Evolutionary conservation across 2,329 filamentous ascomycete genomes (phyloP).

Genomic region (Gyromitra esculenta): DNA sequence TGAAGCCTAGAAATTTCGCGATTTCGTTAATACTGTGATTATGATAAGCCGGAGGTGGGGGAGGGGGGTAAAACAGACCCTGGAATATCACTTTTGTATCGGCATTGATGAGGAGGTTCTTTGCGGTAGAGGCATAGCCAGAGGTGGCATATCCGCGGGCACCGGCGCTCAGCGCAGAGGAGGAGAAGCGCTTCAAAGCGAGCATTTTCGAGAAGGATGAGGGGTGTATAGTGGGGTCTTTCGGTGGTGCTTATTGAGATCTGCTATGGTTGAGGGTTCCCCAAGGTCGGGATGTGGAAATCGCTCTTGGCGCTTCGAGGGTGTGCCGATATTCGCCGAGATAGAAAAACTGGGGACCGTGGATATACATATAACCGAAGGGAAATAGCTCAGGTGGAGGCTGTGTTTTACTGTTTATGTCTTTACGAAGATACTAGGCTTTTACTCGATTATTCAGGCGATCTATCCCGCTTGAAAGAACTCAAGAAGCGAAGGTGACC

Average conservation of each 20-base stretch:
- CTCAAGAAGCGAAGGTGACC: neutral
- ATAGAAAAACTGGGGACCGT: neutral
- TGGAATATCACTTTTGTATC: conserved; percentile 97
- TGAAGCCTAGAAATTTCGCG: conserved; percentile 71
- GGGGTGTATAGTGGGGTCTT: conserved; percentile 34
- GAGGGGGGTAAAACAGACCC: conserved; percentile 61
- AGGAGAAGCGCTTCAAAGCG: conserved; percentile 59
- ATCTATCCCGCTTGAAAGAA: neutral
- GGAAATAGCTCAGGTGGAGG: neutral
- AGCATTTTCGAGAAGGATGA: conserved; percentile 44
- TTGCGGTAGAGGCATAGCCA: conserved; percentile 76
- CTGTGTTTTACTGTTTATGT: neutral
- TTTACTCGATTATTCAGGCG: neutral
- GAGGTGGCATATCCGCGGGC: conserved; percentile 79
- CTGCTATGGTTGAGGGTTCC: conserved; percentile 28
- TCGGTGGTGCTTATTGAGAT: conserved; percentile 34
- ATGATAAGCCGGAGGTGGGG: neutral
- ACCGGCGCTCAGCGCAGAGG: conserved; percentile 74
- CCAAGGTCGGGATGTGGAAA: conserved; percentile 41
- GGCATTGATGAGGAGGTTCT: conserved; percentile 90
- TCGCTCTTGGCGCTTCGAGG: conserved; percentile 42
- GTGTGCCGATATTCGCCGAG: conserved; percentile 31
- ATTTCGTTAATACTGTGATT: neutral
- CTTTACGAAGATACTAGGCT: neutral
- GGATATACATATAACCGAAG: conserved; percentile 4